phyloP scores from a whole-genome alignment of 78 protist genomes.

The Dictyostelium firmibasis region DNA sequence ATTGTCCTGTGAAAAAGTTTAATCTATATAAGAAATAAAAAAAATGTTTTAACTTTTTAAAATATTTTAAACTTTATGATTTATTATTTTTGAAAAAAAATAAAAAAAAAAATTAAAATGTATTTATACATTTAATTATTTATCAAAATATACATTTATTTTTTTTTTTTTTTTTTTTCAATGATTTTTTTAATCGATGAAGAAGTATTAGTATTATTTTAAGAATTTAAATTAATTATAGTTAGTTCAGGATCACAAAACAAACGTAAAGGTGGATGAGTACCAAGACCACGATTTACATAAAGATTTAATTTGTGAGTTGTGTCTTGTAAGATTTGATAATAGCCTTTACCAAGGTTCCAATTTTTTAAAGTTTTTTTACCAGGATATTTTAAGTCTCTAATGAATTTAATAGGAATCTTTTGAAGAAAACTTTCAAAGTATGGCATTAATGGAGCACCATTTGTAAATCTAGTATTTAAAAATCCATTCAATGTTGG shows the following conservation, averaged over 20 bases:
- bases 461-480: neutral
- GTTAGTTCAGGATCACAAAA: slow-evolving; percentile 76
- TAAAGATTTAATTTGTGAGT: slow-evolving; percentile 1
- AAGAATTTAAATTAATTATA: neutral
- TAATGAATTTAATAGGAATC: slow-evolving; percentile 6
- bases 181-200: neutral
- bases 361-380: slow-evolving; percentile 46
- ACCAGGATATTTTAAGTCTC: slow-evolving; percentile 26
- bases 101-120: neutral
- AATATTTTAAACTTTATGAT: too few species aligned
- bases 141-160: too few species aligned
- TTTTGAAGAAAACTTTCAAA: neutral
- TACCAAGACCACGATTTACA: slow-evolving; percentile 43
- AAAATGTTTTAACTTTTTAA: too few species aligned
- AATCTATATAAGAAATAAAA: too few species aligned
- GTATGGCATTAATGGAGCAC: slow-evolving; percentile 28
- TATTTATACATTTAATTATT: neutral
- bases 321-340: neutral
- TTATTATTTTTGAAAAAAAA: too few species aligned
- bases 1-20: neutral
- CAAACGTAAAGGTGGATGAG: slow-evolving; percentile 64
- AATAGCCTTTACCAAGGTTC: slow-evolving; percentile 23
- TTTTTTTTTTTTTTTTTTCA: neutral
- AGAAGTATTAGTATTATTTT: too few species aligned
- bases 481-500: neutral